A percentile compares a stretch with the other conserved stretches of the same genome.
phyloP scores from a whole-genome alignment of 1,139 yeast genomes.

The Lodderomyces metapsilosis region DNA sequence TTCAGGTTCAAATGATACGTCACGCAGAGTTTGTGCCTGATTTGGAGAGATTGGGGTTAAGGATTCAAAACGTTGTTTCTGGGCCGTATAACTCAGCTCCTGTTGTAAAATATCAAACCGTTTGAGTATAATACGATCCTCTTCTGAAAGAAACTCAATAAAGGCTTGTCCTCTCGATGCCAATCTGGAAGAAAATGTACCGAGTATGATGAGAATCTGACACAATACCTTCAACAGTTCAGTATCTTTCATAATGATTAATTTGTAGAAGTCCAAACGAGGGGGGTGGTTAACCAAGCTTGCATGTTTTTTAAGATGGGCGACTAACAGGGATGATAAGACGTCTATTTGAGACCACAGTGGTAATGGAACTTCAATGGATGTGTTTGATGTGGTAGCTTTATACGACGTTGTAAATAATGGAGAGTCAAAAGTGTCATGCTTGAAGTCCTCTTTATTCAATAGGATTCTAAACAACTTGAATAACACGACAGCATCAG shows the following conservation, averaged over 20 bases:
- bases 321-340: not conserved
- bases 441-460: slow-evolving; percentile 16
- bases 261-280: slow-evolving; percentile 14
- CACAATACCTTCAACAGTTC: slow-evolving; percentile 18
- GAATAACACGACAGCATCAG: slow-evolving; percentile 10
- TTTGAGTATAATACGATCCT: slow-evolving; percentile 13
- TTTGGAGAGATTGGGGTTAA: not conserved
- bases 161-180: slow-evolving; percentile 22
- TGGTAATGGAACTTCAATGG: not conserved
- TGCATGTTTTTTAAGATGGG: slow-evolving; percentile 1
- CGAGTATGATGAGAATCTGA: slow-evolving; percentile 20
- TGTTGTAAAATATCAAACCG: not conserved
- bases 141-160: slow-evolving; percentile 18
- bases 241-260: slow-evolving; percentile 18
- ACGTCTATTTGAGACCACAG: not conserved
- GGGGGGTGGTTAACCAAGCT: slow-evolving; percentile 5
- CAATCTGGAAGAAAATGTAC: slow-evolving; percentile 21
- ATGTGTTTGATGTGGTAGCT: not conserved
- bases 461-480: slow-evolving; percentile 16
- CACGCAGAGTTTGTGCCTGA: not conserved
- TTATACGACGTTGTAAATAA: slow-evolving; percentile 4
- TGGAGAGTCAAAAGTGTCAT: not conserved
- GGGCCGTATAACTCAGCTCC: not conserved
- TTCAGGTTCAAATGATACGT: not conserved
- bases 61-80: not conserved